These are phyloP conservation scores for Leccinum subgranulosum DNA, from an alignment of 768 basidiomycete species.

Conservation along the genomic window DNA sequence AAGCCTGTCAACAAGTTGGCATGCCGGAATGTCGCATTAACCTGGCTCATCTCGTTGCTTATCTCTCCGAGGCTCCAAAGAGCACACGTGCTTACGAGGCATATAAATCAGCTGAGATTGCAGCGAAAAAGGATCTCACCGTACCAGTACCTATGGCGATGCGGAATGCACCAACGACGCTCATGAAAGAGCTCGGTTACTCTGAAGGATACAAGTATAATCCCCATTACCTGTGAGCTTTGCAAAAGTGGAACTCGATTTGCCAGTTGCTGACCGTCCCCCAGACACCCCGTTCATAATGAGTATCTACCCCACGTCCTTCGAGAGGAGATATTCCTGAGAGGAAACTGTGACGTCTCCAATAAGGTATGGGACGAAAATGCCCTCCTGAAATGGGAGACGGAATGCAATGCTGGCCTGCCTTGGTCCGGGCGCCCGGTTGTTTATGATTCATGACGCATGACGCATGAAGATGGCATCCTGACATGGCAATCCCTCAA, in stretches of 20 bases:
- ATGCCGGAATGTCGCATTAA: constrained; percentile 83
- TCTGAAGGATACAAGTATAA: constrained; percentile 63
- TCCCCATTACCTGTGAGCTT: constrained; percentile 51
- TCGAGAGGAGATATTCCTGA: constrained; percentile 42
- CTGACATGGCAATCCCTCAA: neutral
- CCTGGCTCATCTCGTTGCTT: constrained; percentile 71
- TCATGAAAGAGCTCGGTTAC: constrained; percentile 71
- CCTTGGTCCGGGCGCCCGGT: constrained; percentile 43
- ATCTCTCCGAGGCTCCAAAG: constrained; percentile 81
- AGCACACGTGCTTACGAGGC: constrained; percentile 77
- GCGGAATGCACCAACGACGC: constrained; percentile 71
- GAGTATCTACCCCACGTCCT: constrained; percentile 56
- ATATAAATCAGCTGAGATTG: constrained; percentile 65
- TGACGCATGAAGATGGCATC: neutral
- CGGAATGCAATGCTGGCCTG: constrained; percentile 43
- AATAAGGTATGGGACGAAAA: constrained; percentile 62
- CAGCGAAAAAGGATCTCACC: constrained; percentile 50
- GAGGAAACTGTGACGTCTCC: constrained; percentile 38
- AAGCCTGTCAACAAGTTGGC: constrained; percentile 67
- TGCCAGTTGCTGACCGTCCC: constrained; percentile 2
- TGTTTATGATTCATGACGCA: neutral
- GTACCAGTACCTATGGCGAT: constrained; percentile 67
- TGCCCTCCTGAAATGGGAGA: constrained; percentile 54
- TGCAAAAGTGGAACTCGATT: neutral
- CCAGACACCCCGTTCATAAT: constrained; percentile 64